phyloP scores from a whole-genome alignment of 441 rosid species.

The Gossypium laxum region DNA sequence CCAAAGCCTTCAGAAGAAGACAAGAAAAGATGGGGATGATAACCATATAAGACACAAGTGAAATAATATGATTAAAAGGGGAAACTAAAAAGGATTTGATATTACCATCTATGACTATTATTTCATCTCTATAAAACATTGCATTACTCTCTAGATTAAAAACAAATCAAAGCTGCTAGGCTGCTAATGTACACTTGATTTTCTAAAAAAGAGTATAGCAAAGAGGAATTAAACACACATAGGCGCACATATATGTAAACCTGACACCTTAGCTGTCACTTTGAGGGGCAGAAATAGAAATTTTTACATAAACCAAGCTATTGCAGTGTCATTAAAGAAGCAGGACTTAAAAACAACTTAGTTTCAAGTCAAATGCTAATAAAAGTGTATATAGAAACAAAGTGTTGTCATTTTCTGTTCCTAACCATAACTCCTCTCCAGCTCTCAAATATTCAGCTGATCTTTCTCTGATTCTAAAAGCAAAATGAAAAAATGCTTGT shows the following conservation, averaged over 20 bases:
- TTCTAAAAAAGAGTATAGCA: not conserved
- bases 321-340: not conserved
- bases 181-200: not conserved
- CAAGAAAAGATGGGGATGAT: not conserved
- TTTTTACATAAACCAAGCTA: not conserved
- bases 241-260: not conserved
- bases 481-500: not conserved
- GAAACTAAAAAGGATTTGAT: not conserved
- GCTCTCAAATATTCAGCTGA: not conserved
- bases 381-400: not conserved
- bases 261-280: not conserved
- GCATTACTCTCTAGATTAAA: not conserved
- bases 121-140: not conserved
- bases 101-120: not conserved
- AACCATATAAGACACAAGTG: not conserved
- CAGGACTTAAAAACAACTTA: not conserved
- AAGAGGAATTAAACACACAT: not conserved
- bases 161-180: not conserved
- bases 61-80: not conserved
- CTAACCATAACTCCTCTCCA: not conserved
- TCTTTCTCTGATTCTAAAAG: not conserved
- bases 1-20: constrained; percentile 59
- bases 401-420: not conserved
- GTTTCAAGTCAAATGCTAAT: not conserved
- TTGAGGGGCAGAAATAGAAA: not conserved